Base-by-base conservation (phyloP, 495 filamentous ascomycete species). In the Evernia prunastri region DNA sequence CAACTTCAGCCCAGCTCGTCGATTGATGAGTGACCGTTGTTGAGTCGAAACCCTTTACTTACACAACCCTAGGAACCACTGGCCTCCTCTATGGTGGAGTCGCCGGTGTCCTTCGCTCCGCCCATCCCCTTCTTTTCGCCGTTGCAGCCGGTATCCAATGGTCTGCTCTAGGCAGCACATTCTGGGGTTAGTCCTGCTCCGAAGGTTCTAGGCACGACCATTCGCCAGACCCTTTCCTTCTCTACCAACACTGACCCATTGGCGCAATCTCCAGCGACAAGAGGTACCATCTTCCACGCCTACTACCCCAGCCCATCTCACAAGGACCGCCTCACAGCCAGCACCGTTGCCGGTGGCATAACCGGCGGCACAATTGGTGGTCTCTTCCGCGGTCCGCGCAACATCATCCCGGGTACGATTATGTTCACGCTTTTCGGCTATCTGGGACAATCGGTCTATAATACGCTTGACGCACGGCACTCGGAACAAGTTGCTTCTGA, bases 21-120 rank as follows among this genome's bases (percentile, higher is more conserved):
- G 17, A 29, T 9, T 15, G 0, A 42, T 27, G n/a, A 37, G 35
- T 27, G 18, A n/a, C 35, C 45, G 10, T 20, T 23, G 20, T 31
- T 43, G 20, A 45, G 33, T 29, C 23, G 13, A 42, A 59, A 73
- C 59, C 33, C 5, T 25, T 11, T 35, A 13, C 47, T 64, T 40
- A 42, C 51, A 23, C 4, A 43, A 27, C 53, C 60, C 63, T 56
- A 95, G 90, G 89, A 64, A 76, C 79, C 58, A 77, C 82, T 43
- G 94, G 93, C n/a, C 68, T 91, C 33, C 68, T 92, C 33, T 74
- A 86, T 61, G 92, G 92, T 62, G 87, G 87, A 58, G 79, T 83
- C 49, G 73, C 78, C 39, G 90, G 88, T 33, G 86, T 90, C 36
- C 68, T 91, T 37, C 80, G 85, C 69, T 87, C 86, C 31, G 82